These are phyloP conservation scores for Monilinia fructigena DNA, from an alignment of 2,329 filamentous ascomycete genomes.

Conservation along the genomic window DNA sequence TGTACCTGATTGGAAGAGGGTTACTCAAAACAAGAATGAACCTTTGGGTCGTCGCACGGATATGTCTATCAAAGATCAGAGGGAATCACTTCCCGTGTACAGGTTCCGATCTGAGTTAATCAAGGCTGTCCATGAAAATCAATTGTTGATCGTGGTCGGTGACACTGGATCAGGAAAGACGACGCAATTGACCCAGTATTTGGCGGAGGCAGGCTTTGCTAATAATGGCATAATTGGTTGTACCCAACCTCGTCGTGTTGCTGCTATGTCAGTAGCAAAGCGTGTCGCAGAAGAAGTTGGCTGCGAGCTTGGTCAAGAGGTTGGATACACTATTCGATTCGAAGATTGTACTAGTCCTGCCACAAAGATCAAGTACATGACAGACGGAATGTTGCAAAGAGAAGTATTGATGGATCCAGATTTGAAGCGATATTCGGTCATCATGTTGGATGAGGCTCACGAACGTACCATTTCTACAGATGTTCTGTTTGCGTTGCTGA, in stretches of 20 bases:
- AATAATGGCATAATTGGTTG: conserved; percentile 90
- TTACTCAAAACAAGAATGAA: conserved; percentile 74
- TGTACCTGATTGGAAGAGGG: conserved; percentile 90
- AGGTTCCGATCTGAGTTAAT: conserved; percentile 85
- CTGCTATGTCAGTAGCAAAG: conserved; percentile 95
- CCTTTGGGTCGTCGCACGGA: conserved; percentile 82
- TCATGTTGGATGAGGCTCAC: conserved; percentile 98
- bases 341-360: conserved; percentile 86
- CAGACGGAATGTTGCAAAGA: conserved; percentile 94
- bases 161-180: conserved; percentile 98
- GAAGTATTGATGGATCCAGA: conserved; percentile 93
- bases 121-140: conserved; percentile 81
- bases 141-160: conserved; percentile 92
- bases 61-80: conserved; percentile 92
- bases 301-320: conserved; percentile 83
- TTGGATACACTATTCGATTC: conserved; percentile 97
- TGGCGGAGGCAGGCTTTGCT: conserved; percentile 88
- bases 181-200: conserved; percentile 91
- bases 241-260: conserved; percentile 94
- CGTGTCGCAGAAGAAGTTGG: conserved; percentile 96
- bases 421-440: conserved; percentile 85
- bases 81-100: conserved; percentile 84
- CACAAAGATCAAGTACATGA: conserved; percentile 99
- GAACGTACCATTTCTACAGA: conserved; percentile 96
- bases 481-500: conserved; percentile 88